A percentile compares a stretch with the other conserved stretches of the same genome.
phyloP scores from a whole-genome alignment of 495 filamentous ascomycete genomes.

The Bryoglossum gracile region DNA sequence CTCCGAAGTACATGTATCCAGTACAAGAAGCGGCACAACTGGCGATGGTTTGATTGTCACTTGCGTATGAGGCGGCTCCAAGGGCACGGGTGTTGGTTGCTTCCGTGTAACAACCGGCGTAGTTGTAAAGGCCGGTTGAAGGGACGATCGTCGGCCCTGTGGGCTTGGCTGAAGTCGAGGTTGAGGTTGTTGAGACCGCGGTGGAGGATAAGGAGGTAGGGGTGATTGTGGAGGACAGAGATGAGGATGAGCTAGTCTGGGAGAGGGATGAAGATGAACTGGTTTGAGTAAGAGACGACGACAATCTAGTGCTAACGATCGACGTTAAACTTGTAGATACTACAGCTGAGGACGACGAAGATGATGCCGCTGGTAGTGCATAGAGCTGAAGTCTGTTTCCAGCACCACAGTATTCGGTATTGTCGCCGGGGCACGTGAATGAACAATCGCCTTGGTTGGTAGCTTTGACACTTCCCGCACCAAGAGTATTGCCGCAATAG shows the following conservation, averaged over 20 bases:
- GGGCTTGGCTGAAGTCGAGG: constrained; percentile 4
- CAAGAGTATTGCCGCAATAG: constrained; percentile 41
- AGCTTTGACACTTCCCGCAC: constrained; percentile 30
- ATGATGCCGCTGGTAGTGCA: too few relatives aligned
- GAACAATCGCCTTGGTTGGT: constrained; percentile 23
- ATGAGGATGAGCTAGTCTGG: too few relatives aligned
- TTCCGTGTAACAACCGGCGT: constrained; percentile 31
- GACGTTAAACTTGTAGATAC: too few relatives aligned
- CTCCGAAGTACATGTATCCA: constrained; percentile 39
- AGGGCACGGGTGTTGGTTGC: constrained; percentile 27
- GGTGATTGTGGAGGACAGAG: too few relatives aligned
- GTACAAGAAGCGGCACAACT: constrained; percentile 39
- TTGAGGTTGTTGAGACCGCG: too few relatives aligned
- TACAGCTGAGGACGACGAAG: too few relatives aligned
- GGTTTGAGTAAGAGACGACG: too few relatives aligned
- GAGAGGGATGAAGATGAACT: too few relatives aligned
- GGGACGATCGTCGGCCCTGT: constrained; percentile 13
- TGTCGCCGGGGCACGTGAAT: constrained; percentile 39
- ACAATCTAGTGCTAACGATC: too few relatives aligned
- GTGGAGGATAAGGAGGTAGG: neutral
- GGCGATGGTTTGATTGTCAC: constrained; percentile 38
- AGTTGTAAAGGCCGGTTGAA: constrained; percentile 24
- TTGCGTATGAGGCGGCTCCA: neutral
- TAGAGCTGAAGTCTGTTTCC: constrained; percentile 27
- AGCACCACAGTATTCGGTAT: constrained; percentile 37